These are phyloP conservation scores for Annulohypoxylon bovei DNA, from an alignment of 495 filamentous ascomycete species.

Conservation along the genomic window DNA sequence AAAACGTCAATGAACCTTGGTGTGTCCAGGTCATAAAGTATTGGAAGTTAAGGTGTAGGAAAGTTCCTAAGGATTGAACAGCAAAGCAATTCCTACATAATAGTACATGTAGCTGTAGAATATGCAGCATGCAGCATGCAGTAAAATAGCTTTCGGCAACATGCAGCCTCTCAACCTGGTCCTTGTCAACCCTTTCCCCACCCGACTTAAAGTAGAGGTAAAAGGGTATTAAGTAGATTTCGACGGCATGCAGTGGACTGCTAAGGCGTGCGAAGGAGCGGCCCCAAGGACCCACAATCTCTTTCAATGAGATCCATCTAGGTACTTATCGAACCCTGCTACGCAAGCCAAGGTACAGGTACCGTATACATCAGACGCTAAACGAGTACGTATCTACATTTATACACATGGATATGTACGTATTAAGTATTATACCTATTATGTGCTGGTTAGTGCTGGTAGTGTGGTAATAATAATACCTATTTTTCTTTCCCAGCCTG, in stretches of 20 bases:
- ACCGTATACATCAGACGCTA: neutral
- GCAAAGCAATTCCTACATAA: neutral
- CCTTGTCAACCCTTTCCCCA: slow-evolving; percentile 33
- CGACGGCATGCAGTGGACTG: slow-evolving; percentile 31
- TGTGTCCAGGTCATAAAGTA: neutral
- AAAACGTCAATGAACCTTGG: neutral
- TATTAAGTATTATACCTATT: slow-evolving; percentile 6
- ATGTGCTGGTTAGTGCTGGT: neutral
- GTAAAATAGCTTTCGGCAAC: slow-evolving; percentile 35
- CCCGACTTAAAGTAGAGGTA: slow-evolving; percentile 27
- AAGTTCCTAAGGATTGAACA: neutral
- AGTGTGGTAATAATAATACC: slow-evolving; percentile 14
- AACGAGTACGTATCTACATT: neutral
- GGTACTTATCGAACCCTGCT: slow-evolving; percentile 1
- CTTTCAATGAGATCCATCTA: slow-evolving; percentile 39
- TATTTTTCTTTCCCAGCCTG: slow-evolving; percentile 19
- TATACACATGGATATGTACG: slow-evolving; percentile 5
- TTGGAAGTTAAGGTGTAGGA: slow-evolving; percentile 2
- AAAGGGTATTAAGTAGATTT: slow-evolving; percentile 24
- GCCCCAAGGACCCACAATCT: slow-evolving; percentile 18
- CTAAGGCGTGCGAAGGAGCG: slow-evolving; percentile 29
- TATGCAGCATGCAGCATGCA: neutral
- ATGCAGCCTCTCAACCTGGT: slow-evolving; percentile 35
- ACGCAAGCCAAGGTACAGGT: neutral
- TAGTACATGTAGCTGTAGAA: neutral